Base-by-base conservation (phyloP, 257 asterid genomes). In the Eucommia ulmoides region DNA sequence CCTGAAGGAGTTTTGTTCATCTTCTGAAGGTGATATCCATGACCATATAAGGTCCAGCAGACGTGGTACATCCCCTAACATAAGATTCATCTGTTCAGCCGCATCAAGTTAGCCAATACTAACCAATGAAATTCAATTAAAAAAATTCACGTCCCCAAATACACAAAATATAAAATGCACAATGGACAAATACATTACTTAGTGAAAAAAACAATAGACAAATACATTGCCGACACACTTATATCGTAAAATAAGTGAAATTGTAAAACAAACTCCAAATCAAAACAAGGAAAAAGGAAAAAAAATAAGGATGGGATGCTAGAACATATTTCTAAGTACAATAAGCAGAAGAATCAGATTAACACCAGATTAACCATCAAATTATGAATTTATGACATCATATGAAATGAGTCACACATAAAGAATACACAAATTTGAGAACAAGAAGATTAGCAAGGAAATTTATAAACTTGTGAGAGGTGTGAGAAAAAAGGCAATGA, bases 11-110 rank as follows among this genome's bases (percentile, higher is more conserved):
- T 69, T 74, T 49, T 67, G 78, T 20, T 70, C 87, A 51, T 77
- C 77, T 50, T 79, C 93, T 7, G 88, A 72, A 58, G 96, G 93
- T 23, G 96, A 86, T 73, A 91, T 83, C 98, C 98, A 91, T 57
- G 94, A 78, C 84, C 75, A 86, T 33, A 91, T 72, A 65, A 83
- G 82, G 64, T 83, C 94, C 41, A 91, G 92, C 75, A 91, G 68
- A 52, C 65, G 67, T 54, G 96, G 96, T 46, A 91, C 79, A 73
- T 86, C 93, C 60, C 94, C 99, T 57, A 77, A 58, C 94, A 91
- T 91, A 68, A 91, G 96, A 73, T 66, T 81, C 88, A 86, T 83
- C 96, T 91, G 95, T 50, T 65, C 33, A 48, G 59, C 73, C 58
- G 63, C 42, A 71, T 65, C 51, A 41, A 2, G 75, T 73, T 66